Percentiles rank a stretch among this genome's conserved stretches.
phyloP scores from a whole-genome alignment of 768 basidiomycete species.

The Pleurotus djamor region DNA sequence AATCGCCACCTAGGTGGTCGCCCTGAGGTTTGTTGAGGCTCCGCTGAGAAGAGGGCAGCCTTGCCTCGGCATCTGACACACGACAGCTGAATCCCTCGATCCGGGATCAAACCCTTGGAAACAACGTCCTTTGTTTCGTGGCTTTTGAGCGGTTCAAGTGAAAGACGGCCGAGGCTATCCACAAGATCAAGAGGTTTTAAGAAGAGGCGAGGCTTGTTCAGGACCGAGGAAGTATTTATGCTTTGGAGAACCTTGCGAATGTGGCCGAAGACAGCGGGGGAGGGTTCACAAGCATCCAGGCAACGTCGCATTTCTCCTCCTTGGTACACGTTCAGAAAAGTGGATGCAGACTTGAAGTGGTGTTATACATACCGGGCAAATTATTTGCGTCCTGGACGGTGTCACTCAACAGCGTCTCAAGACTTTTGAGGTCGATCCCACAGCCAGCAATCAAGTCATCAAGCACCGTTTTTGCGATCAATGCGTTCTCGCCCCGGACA shows the following conservation, averaged over 20 bases:
- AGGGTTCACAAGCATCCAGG: conserved; percentile 61
- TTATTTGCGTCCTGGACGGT: conserved; percentile 27
- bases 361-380: conserved; percentile 27
- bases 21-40: conserved; percentile 23
- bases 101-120: conserved; percentile 53
- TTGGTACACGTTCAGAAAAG: conserved; percentile 29
- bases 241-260: conserved; percentile 42
- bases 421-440: conserved; percentile 54
- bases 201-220: conserved; percentile 68
- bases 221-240: conserved; percentile 43
- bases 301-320: conserved; percentile 44
- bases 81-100: conserved; percentile 30
- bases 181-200: conserved; percentile 72
- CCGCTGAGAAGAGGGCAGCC: conserved; percentile 39
- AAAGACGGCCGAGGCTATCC: conserved; percentile 51
- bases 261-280: conserved; percentile 36
- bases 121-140: conserved; percentile 57
- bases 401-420: conserved; percentile 47
- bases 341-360: conserved; percentile 3
- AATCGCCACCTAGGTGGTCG: conserved; percentile 45
- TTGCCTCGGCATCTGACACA: conserved; percentile 68
- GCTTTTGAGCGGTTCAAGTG: conserved; percentile 24
- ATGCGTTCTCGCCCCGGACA: conserved; percentile 58
- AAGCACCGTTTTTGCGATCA: conserved; percentile 61
- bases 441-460: conserved; percentile 63